Evolutionary conservation across 768 basidiomycete species (phyloP), one percentile per base, ranked within the genome.

Genomic region (Sutorius australiensis): DNA sequence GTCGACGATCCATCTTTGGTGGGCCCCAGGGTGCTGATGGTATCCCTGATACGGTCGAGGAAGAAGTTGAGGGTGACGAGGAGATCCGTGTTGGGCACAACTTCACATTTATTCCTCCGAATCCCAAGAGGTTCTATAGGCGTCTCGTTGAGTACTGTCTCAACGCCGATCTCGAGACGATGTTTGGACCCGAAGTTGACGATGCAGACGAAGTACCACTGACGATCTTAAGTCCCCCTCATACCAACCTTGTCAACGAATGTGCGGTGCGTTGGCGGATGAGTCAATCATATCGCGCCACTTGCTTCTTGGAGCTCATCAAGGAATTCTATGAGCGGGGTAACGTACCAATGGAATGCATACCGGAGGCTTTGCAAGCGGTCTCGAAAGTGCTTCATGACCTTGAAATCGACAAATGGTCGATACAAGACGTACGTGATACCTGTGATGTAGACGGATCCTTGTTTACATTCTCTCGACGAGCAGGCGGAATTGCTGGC

Each of bases 191-290:
- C 5, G 88, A 89, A 52, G 86, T 98, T n/a, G 87, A 92, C 42
- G 92, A 93, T 60, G 89, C 92, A 60, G 92, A 98, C 59, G 94
- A 98, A 73, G 95, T 99, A 14, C 91, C 94, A 0, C 74, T 98
- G 34, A 90, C 92, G 7, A 98, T 99, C 51, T 72, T 99, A 16
- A 92, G 92, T 4, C 65, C 80, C 1, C 67, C 79, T 11, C 92
- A 98, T 65, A 76, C 92, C 38, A 87, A 89, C 51, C 74, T 99
- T 34, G 80, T 98, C 59, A 87, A 86, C 52, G 90, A 95, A 60
- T 94, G 92, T 60, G 92, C 92, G 3, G 60, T 89, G 54, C 79
- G 92, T 38, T 98, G 97, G 97, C 78, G 95, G 43, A 86, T 98
- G 56, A 81, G 84, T 2, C 86, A 87, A 56, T 74, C 87, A 16